Percentiles rank a stretch among this genome's conserved stretches.
Evolutionary conservation across 768 basidiomycete genomes (phyloP).

Genomic region (Termitomyces sp.): DNA sequence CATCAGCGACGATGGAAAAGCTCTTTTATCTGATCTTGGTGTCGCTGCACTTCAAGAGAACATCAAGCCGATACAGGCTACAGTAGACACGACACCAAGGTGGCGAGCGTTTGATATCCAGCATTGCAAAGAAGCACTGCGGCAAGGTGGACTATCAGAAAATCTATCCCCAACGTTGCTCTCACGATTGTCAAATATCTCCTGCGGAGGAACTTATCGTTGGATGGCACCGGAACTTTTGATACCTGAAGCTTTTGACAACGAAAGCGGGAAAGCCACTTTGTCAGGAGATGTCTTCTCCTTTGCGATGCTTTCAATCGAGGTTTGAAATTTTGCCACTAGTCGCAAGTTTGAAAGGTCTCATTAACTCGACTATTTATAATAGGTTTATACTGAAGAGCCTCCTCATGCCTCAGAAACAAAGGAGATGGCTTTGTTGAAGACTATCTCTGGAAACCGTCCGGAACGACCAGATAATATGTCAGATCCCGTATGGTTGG

Average conservation of each 20-base stretch:
- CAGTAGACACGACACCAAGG: not conserved
- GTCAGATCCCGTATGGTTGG: conserved; percentile 1
- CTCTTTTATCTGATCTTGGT: conserved; percentile 11
- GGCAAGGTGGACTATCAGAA: conserved; percentile 1
- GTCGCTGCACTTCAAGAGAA: conserved; percentile 4
- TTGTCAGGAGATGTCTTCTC: conserved; percentile 24
- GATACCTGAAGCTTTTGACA: conserved; percentile 9
- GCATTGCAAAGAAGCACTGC: not conserved
- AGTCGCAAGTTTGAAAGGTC: not conserved
- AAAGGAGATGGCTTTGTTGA: not conserved
- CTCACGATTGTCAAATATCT: conserved; percentile 8
- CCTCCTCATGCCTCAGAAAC: not conserved
- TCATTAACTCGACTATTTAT: not conserved
- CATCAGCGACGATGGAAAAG: conserved; percentile 7
- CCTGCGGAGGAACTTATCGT: conserved; percentile 17
- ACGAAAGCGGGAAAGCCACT: conserved; percentile 12
- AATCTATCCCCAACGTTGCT: conserved; percentile 1
- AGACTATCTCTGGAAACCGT: not conserved
- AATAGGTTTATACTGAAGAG: conserved; percentile 6
- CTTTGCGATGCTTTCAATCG: conserved; percentile 19
- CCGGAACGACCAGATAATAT: conserved; percentile 5
- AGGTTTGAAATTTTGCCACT: not conserved
- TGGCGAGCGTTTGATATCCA: not conserved
- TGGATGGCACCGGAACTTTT: conserved; percentile 27
- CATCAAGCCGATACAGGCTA: not conserved